These are phyloP conservation scores for Podospora australis DNA, from an alignment of 495 filamentous ascomycete genomes.

Conservation along the genomic window DNA sequence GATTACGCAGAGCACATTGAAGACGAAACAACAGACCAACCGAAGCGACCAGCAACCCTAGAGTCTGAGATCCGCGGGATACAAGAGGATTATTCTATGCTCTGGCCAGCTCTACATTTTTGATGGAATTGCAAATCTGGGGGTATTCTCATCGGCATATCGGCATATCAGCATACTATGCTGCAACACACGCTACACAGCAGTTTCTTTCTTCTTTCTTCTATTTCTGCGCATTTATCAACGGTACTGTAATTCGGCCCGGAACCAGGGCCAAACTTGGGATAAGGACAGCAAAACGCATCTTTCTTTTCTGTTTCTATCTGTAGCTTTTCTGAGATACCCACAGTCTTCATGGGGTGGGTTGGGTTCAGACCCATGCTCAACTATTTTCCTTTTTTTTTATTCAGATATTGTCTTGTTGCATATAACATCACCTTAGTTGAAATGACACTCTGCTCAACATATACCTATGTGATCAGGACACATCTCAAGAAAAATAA, in stretches of 20 bases:
- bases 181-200: not conserved
- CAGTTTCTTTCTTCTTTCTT: not conserved
- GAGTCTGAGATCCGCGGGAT: slow-evolving; percentile 16
- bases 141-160: not conserved
- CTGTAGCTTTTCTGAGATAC: not conserved
- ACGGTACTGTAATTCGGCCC: not conserved
- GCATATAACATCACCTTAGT: no score
- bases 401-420: not conserved
- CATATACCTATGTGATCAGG: no score
- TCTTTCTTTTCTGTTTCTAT: not conserved
- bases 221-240: not conserved
- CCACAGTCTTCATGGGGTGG: not conserved
- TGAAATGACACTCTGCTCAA: no score
- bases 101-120: slow-evolving; percentile 31
- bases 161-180: not conserved
- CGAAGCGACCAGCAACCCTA: slow-evolving; percentile 14
- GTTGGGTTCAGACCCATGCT: not conserved
- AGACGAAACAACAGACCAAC: slow-evolving; percentile 6
- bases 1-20: slow-evolving; percentile 11
- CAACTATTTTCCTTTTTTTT: not conserved
- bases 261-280: not conserved
- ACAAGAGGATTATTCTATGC: slow-evolving; percentile 27
- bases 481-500: no score
- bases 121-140: not conserved
- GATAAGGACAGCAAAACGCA: slow-evolving; percentile 5